Evolutionary conservation across 768 basidiomycete species (phyloP), one percentile per base, ranked within the genome.

Genomic region (Calocera cornea): DNA sequence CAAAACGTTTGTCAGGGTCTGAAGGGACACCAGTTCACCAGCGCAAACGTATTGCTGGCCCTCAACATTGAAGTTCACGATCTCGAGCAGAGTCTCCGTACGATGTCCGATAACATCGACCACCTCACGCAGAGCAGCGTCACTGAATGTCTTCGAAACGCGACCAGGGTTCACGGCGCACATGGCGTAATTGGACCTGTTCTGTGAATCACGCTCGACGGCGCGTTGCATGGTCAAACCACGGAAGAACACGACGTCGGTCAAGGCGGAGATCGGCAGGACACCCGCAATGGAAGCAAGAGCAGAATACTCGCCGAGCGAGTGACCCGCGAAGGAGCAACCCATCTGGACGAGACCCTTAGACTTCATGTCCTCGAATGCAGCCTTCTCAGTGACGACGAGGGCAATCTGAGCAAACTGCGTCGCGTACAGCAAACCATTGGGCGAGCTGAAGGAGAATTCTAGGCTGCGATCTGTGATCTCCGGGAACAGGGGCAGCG

Each of bases 41-140:
- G 97, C 97, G 72, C 93, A 97, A 70, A 99, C 97, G 76, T 98
- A 98, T 91, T 99, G 97, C 84, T 97, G 94, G 69, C 95, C 95
- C 88, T 93, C 91, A 60, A 92, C 91, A 71, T 92, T 94, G 77
- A 88, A 93, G 79, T 99, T 99, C 75, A 99, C 97, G 54, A 98
- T 97, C 78, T 99, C 92, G n/a, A 98, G 83, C 1, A 99, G 83
- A 68, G 87, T 84, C 22, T 86, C 83, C 11, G 89, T 92, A 41
- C 82, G 80, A 34, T 83, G 81, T 2, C 90, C 83, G 72, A 99
- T 95, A 65, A 83, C 84, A 71, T 98, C 95, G 63, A 99, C 95
- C 63, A 99, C 93, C 77, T 98, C 97, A 40, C 95, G 86, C n/a
- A 99, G 83, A 5, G 95, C 95, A 0, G 88, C 86, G 68, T 99